Evolutionary conservation across 768 basidiomycete genomes (phyloP), one percentile per base, ranked within the genome.

Genomic region (Leucosporidium creatinivorum): DNA sequence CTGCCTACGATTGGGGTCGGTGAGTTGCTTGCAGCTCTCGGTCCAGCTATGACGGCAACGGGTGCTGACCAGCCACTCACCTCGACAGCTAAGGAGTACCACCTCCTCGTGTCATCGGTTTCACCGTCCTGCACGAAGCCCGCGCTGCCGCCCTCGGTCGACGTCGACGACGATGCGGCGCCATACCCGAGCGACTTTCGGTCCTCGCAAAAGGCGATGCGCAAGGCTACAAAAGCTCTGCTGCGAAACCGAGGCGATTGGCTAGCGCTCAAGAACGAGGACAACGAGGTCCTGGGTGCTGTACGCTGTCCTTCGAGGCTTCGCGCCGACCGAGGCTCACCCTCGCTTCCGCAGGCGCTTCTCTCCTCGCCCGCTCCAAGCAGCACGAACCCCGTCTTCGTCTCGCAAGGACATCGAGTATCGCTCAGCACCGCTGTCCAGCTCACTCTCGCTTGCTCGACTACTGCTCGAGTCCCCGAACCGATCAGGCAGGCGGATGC

Each of bases 401-500:
- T 77, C 52, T 75, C 74, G 1, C 58, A 73, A 3, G 77, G 74
- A 0, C 76, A 77, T 55, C 67, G 63, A 3, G 36, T 77, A 31
- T 70, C 67, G 8, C 67, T 77, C 13, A 31, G 49, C 19, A 74
- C 75, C 0, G 62, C 67, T 5, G 36, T 76, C 21, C 18, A 31
- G 13, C 65, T 77, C 36, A 60, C 67, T 2, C 65, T 74, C n/a
- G 67, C 69, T 4, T 71, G 72, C 49, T 61, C 63, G 6, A 60
- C 31, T 9, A 51, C 54, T 10, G 61, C 62, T 8, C 69, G 72
- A n/a, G 65, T 77, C 6, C 75, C 76, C 1, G 76, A 77, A 51
- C 76, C 77, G 15, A 63, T 75, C n/a, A 58, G 76, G 52, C 58
- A 56, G 51, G 77, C 77, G 4, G 77, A 77, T 39, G 47, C 61